phyloP scores from a whole-genome alignment of 1,284 basidiomycete species.

The Microbotryomycetes sp. region DNA sequence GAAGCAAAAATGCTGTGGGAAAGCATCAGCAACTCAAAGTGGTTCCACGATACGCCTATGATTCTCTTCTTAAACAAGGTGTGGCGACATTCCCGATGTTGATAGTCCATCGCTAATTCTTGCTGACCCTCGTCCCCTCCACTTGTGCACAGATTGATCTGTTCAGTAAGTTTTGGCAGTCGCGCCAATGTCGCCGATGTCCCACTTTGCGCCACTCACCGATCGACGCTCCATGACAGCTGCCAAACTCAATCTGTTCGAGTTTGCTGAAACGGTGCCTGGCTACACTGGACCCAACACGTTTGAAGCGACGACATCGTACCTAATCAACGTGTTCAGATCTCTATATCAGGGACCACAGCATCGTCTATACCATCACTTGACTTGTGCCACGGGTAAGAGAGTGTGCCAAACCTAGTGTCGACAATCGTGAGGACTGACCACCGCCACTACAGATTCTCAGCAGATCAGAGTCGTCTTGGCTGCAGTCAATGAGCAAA shows the following conservation, averaged over 20 bases:
- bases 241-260: slow-evolving; percentile 11
- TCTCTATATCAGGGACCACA: slow-evolving; percentile 38
- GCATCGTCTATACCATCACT: slow-evolving; percentile 38
- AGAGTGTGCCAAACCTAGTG: too few species aligned
- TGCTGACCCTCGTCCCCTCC: too few species aligned
- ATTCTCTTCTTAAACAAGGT: slow-evolving; percentile 26
- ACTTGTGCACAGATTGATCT: not conserved
- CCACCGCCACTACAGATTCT: slow-evolving; percentile 11
- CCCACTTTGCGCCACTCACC: too few species aligned
- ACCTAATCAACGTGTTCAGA: slow-evolving; percentile 39
- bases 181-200: too few species aligned
- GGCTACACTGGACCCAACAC: slow-evolving; percentile 18
- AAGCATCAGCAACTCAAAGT: slow-evolving; percentile 40
- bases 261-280: slow-evolving; percentile 9
- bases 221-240: not conserved
- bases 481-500: slow-evolving; percentile 39
- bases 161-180: not conserved
- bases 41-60: slow-evolving; percentile 39
- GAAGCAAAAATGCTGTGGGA: slow-evolving; percentile 40
- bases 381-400: slow-evolving; percentile 42
- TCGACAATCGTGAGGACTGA: too few species aligned
- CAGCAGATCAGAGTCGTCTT: slow-evolving; percentile 40
- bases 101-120: too few species aligned
- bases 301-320: slow-evolving; percentile 15
- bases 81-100: too few species aligned